Evolutionary conservation across 345 rosid genomes (phyloP).

Genomic region (Iberis pinnata): DNA sequence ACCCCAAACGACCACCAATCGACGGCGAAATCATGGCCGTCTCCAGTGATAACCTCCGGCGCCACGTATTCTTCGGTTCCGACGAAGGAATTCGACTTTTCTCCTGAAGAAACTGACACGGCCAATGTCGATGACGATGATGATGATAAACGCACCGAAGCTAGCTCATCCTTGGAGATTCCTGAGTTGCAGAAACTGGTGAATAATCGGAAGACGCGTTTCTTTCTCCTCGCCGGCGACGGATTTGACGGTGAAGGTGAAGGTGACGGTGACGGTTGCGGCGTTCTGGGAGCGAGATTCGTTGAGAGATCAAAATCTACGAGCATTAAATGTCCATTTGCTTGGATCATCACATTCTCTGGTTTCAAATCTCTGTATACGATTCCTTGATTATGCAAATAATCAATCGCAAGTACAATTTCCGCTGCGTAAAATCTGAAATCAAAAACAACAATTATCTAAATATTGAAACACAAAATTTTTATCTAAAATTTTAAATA

Average conservation of each 20-base stretch:
- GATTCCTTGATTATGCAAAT: conserved; percentile 63
- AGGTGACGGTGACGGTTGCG: conserved; percentile 23
- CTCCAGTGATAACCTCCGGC: conserved; percentile 65
- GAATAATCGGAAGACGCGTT: conserved; percentile 29
- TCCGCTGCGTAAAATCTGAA: conserved; percentile 89
- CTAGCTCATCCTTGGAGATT: conserved; percentile 34
- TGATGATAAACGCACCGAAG: conserved; percentile 2
- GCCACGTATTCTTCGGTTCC: conserved; percentile 95
- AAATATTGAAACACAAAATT: neutral
- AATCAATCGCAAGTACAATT: conserved; percentile 66
- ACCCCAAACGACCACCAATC: conserved; percentile 95
- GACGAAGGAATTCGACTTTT: conserved; percentile 75
- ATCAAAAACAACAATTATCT: neutral
- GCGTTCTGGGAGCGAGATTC: conserved; percentile 42
- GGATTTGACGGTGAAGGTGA: neutral
- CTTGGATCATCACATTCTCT: conserved; percentile 78
- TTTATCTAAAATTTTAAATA: no score
- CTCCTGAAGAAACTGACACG: conserved; percentile 11
- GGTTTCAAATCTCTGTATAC: conserved; percentile 87
- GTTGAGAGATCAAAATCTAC: conserved; percentile 93
- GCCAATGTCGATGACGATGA: conserved; percentile 24
- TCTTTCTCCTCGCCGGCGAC: neutral
- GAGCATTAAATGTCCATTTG: conserved; percentile 80
- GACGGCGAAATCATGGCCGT: conserved; percentile 77
- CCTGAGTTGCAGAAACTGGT: conserved; percentile 33